Conservation (phyloP, 2,329 filamentous ascomycete genomes). For the Alternaria sp. region DNA sequence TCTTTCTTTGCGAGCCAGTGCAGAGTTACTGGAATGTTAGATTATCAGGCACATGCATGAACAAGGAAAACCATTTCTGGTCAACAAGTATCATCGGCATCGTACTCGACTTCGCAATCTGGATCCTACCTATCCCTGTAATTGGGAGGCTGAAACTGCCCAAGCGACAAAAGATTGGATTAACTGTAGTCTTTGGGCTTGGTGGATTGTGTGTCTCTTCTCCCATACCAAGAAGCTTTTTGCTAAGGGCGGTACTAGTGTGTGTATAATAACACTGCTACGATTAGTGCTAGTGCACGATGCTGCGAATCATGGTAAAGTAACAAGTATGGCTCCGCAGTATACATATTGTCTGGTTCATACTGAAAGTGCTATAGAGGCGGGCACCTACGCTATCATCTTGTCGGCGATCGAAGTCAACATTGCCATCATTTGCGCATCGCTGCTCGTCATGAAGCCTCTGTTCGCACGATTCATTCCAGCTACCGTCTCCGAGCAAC, state of each 20-base stretch:
- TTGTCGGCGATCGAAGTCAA: slow-evolving; percentile 57
- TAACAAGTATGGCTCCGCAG: slow-evolving; percentile 34
- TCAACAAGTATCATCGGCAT: slow-evolving; percentile 41
- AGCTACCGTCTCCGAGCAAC: slow-evolving; percentile 33
- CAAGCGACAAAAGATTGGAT: slow-evolving; percentile 43
- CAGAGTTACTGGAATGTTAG: slow-evolving; percentile 38
- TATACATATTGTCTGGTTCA: not conserved
- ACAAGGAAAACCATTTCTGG: slow-evolving; percentile 38
- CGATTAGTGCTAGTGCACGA: slow-evolving; percentile 38
- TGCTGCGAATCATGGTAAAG: slow-evolving; percentile 27
- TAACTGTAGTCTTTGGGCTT: slow-evolving; percentile 48
- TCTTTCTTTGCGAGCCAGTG: slow-evolving; percentile 43
- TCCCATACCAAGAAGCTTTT: too few species aligned
- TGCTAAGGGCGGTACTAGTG: slow-evolving; percentile 24
- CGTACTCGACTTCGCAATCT: slow-evolving; percentile 42
- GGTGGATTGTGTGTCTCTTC: slow-evolving; percentile 46
- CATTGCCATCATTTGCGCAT: slow-evolving; percentile 57
- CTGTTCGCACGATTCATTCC: slow-evolving; percentile 51
- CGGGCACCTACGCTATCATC: slow-evolving; percentile 53
- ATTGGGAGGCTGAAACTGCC: slow-evolving; percentile 44
- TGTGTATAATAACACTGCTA: slow-evolving; percentile 43
- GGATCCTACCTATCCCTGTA: slow-evolving; percentile 44
- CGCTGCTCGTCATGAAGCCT: slow-evolving; percentile 55
- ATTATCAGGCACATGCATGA: slow-evolving; percentile 32
- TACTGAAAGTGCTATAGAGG: slow-evolving; percentile 31